These are phyloP conservation scores for Kwoniella heveanensis DNA, from an alignment of 768 basidiomycete species.

Conservation along the genomic window DNA sequence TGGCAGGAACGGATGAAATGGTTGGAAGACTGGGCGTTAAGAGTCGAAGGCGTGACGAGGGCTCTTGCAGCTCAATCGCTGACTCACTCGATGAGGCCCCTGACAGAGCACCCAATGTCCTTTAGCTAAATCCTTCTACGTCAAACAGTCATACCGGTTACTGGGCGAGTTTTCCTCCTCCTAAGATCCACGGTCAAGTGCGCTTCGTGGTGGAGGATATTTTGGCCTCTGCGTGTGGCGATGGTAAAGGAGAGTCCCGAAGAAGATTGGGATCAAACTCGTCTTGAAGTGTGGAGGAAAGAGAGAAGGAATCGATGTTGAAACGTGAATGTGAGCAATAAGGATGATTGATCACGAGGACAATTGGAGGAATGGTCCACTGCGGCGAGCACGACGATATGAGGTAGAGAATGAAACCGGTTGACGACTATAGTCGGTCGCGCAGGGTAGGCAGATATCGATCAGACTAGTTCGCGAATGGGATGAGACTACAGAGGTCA, in stretches of 20 bases:
- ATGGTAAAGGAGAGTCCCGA: background rate
- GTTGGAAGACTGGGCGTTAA: background rate
- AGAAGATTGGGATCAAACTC: background rate
- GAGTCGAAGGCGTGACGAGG: no score
- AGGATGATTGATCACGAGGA: background rate
- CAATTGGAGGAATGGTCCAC: background rate
- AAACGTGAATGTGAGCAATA: no score
- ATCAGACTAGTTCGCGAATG: background rate
- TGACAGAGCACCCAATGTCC: background rate
- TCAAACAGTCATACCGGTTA: background rate
- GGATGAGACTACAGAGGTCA: constrained; percentile 3
- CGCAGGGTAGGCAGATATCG: background rate
- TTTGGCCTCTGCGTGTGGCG: background rate
- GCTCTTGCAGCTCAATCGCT: no score
- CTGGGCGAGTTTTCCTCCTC: no score
- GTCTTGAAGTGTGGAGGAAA: background rate
- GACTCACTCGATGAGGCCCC: background rate
- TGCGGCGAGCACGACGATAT: background rate
- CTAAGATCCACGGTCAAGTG: no score
- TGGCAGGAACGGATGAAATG: background rate
- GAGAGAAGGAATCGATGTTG: background rate
- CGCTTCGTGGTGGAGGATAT: no score
- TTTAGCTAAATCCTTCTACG: background rate
- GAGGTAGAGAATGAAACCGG: background rate
- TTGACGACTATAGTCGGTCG: background rate